Evolutionary conservation across 2,329 filamentous ascomycete genomes (phyloP), one percentile per base, ranked within the genome.

Genomic region (Clonostachys rhizophaga): DNA sequence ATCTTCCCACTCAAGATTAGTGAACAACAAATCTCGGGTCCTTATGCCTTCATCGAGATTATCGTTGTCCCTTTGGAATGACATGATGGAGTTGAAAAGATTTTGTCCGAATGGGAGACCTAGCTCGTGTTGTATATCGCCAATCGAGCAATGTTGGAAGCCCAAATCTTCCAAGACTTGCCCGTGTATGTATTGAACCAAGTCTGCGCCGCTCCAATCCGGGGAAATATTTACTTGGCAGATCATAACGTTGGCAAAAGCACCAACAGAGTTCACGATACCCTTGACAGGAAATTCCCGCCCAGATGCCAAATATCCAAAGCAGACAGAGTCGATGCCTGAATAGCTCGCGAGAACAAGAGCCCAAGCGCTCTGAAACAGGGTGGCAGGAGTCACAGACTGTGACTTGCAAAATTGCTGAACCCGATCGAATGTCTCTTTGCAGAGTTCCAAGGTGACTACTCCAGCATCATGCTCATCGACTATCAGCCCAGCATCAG

Each of bases 171-270:
- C 41, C 4, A 48, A 30, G 18, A 43, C 44, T 20, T 48, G 43
- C 4, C 36, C 67, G 0, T 75, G 61, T 17, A 47, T 47, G n/a
- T 24, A 40, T 16, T 36, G 13, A 2, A 48, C 34, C 8, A 48
- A 14, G 3, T 46, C 40, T 7, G 12, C 35, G 2, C 42, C 11
- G 7, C 10, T 40, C 5, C 41, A 20, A 6, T 34, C n/a, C 4
- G 40, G 20, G 35, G 30, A 11, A 7, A 50, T 18, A 8, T 46
- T 18, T 4, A 48, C 37, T 17, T 40, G 43, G 50, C 71, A 77
- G 46, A 74, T 70, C 5, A 80, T 65, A 69, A 78, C 78, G 50
- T 77, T 78, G 52, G 79, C 74, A 46, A 79, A 77, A 24, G 51
- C 44, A 11, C 49, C 51, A 47, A 53, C 46, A 7, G 52, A 40